Evolutionary conservation across 2,329 filamentous ascomycete species (phyloP).

Genomic region (Nannizziopsis barbatae): DNA sequence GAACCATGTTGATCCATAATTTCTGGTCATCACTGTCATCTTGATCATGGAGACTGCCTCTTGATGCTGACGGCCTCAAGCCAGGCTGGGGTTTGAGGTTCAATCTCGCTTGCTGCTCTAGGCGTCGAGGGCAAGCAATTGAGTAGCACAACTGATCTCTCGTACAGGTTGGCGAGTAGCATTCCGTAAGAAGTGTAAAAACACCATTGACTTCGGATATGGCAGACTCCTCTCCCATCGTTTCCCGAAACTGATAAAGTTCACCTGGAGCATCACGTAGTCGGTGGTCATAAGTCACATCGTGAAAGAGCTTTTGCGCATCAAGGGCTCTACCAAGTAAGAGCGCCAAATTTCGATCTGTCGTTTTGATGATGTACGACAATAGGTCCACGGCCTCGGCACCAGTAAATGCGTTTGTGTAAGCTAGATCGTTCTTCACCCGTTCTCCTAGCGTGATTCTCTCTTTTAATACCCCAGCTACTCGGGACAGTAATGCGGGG

Average conservation of each 20-base stretch:
- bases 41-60: constrained; percentile 68
- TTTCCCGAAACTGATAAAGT: constrained; percentile 95
- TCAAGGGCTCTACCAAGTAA: constrained; percentile 84
- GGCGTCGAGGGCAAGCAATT: constrained; percentile 82
- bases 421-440: constrained; percentile 91
- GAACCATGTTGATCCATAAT: constrained; percentile 97
- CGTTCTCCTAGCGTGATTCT: constrained; percentile 76
- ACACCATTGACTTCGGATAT: constrained; percentile 78
- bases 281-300: constrained; percentile 95
- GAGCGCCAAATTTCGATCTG: constrained; percentile 84
- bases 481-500: constrained; percentile 82
- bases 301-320: constrained; percentile 98
- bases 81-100: constrained; percentile 90
- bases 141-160: constrained; percentile 94
- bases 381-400: constrained; percentile 92
- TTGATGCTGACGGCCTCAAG: constrained; percentile 59
- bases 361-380: constrained; percentile 93
- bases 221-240: constrained; percentile 62
- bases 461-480: constrained; percentile 83
- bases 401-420: constrained; percentile 94
- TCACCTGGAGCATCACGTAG: constrained; percentile 87
- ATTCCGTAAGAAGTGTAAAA: constrained; percentile 90
- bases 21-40: constrained; percentile 92
- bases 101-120: constrained; percentile 88
- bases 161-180: constrained; percentile 95